Conservation (phyloP, 2,329 filamentous ascomycete genomes). For the Monosporascus ibericus region DNA sequence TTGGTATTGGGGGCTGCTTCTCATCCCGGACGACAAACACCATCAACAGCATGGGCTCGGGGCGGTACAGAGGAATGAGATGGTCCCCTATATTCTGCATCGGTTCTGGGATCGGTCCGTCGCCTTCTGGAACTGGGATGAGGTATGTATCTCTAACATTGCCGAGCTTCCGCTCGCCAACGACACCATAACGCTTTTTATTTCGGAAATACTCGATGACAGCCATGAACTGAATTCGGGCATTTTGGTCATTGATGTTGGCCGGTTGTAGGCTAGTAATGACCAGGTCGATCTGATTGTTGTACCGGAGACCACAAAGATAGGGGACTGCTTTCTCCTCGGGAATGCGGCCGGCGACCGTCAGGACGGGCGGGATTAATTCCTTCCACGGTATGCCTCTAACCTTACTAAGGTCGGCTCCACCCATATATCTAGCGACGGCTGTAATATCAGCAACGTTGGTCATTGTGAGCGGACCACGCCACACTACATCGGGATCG, state of each 20-base stretch:
- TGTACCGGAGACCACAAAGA: constrained; percentile 79
- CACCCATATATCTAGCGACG: constrained; percentile 76
- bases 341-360: constrained; percentile 74
- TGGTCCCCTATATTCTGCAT: constrained; percentile 84
- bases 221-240: constrained; percentile 59
- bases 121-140: constrained; percentile 73
- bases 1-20: constrained; percentile 25
- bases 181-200: constrained; percentile 80
- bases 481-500: constrained; percentile 72
- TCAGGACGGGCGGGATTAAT: constrained; percentile 64
- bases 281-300: constrained; percentile 73
- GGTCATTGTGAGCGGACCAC: constrained; percentile 69
- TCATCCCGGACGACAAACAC: constrained; percentile 78
- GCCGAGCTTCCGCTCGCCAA: constrained; percentile 66
- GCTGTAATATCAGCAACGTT: constrained; percentile 69
- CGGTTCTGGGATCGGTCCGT: constrained; percentile 71
- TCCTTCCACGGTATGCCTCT: constrained; percentile 57
- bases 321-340: constrained; percentile 84
- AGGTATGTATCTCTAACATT: constrained; percentile 89
- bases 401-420: constrained; percentile 65
- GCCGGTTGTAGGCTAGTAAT: constrained; percentile 64
- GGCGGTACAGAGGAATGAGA: constrained; percentile 63
- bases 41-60: constrained; percentile 73
- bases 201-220: constrained; percentile 84
- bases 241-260: constrained; percentile 50